These are phyloP conservation scores for Exophiala spinifera DNA, from an alignment of 2,329 filamentous ascomycete species.

Conservation along the genomic window DNA sequence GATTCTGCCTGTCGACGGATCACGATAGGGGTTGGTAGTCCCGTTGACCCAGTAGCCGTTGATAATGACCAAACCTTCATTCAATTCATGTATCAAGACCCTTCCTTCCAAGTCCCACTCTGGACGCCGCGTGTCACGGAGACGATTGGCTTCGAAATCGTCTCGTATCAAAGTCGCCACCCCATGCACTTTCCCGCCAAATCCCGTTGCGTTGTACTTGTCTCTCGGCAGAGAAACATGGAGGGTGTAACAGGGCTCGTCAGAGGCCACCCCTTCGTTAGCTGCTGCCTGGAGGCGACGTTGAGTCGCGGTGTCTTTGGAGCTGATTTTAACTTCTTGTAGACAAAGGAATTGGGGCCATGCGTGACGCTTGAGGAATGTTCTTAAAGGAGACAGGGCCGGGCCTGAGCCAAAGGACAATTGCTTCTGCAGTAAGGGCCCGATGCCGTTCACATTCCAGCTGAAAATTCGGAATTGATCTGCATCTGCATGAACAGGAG, in stretches of 20 bases:
- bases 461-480: slow-evolving; percentile 36
- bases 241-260: slow-evolving; percentile 41
- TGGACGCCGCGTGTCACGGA: slow-evolving; percentile 40
- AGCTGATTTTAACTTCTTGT: slow-evolving; percentile 51
- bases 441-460: slow-evolving; percentile 51
- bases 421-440: slow-evolving; percentile 40
- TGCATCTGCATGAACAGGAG: not conserved
- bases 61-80: slow-evolving; percentile 36
- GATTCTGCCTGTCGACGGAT: slow-evolving; percentile 42
- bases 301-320: slow-evolving; percentile 39
- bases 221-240: slow-evolving; percentile 50
- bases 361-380: slow-evolving; percentile 44
- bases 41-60: slow-evolving; percentile 57
- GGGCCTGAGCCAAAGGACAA: slow-evolving; percentile 35
- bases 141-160: slow-evolving; percentile 39
- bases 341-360: slow-evolving; percentile 48
- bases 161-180: slow-evolving; percentile 50
- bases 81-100: slow-evolving; percentile 39
- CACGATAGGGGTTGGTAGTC: slow-evolving; percentile 38
- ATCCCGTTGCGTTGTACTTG: slow-evolving; percentile 49
- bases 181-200: slow-evolving; percentile 52
- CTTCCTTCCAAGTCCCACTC: slow-evolving; percentile 54
- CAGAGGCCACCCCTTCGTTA: slow-evolving; percentile 23
- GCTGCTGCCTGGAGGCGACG: slow-evolving; percentile 41
- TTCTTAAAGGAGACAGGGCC: slow-evolving; percentile 33